Evolutionary conservation across 768 basidiomycete genomes (phyloP).

Genomic region (Tulasnella calospora): DNA sequence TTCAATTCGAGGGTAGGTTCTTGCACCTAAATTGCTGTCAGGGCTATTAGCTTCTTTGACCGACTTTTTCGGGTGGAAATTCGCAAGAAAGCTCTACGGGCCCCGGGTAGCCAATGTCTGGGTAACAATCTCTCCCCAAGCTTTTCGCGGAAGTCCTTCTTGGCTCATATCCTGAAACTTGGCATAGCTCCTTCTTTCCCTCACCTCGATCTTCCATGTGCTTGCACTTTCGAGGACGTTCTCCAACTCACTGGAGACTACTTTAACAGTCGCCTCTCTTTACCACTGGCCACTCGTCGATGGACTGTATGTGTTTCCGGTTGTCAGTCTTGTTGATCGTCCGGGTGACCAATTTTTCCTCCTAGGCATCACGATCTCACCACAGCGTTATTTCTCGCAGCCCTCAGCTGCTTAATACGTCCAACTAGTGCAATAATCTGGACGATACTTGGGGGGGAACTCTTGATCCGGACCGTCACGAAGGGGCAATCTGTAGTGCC

Average conservation of each 20-base stretch:
- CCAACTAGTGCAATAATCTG: conserved; percentile 87
- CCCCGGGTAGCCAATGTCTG: conserved; percentile 52
- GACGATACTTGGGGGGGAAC: conserved; percentile 58
- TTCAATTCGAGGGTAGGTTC: conserved; percentile 47
- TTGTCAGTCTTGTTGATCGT: not conserved
- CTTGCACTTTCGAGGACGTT: conserved; percentile 80
- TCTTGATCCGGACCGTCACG: conserved; percentile 38
- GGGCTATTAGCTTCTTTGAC: conserved; percentile 72
- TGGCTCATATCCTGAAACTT: conserved; percentile 20
- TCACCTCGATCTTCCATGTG: conserved; percentile 83
- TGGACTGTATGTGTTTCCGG: conserved; percentile 28
- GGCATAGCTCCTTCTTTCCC: conserved; percentile 65
- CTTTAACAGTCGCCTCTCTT: conserved; percentile 73
- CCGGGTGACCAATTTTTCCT: not conserved
- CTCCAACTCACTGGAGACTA: conserved; percentile 89
- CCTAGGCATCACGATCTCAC: conserved; percentile 30
- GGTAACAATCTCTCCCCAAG: conserved; percentile 46
- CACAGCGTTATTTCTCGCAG: conserved; percentile 54
- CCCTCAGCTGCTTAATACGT: conserved; percentile 73
- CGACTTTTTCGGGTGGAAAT: conserved; percentile 65
- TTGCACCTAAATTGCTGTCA: conserved; percentile 69
- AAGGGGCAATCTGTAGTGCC: not conserved
- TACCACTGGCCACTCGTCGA: conserved; percentile 52
- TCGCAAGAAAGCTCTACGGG: conserved; percentile 58
- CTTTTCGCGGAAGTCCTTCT: not conserved